Conservation (phyloP, 108 stramenopile species). For the Seminavis robusta region DNA sequence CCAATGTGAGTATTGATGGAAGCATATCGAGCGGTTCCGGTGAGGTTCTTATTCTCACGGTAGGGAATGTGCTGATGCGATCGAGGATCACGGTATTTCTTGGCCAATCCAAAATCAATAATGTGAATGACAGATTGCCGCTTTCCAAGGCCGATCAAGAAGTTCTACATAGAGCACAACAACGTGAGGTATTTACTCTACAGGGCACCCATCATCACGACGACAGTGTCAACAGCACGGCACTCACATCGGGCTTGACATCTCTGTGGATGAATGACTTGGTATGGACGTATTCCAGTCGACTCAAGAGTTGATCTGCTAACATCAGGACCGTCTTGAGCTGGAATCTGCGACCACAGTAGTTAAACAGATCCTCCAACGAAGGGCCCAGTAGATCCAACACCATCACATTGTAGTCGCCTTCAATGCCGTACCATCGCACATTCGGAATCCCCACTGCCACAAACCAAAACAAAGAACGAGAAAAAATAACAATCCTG, state of each 20-base stretch:
- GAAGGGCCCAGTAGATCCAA: constrained; percentile 97
- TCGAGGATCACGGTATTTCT: constrained; percentile 98
- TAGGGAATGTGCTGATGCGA: constrained; percentile 99
- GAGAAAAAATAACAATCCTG: no score
- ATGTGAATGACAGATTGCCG: constrained; percentile 97
- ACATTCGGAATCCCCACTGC: constrained; percentile 98
- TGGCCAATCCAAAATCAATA: constrained; percentile 99
- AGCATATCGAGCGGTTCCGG: constrained; percentile 99
- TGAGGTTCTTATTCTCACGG: constrained; percentile 99
- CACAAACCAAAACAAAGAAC: no score
- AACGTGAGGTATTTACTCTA: no score
- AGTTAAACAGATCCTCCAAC: constrained; percentile 99
- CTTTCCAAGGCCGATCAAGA: constrained; percentile 98
- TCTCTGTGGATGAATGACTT: constrained; percentile 99
- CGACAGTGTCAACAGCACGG: not conserved
- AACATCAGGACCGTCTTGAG: constrained; percentile 97
- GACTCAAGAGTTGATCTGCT: constrained; percentile 95
- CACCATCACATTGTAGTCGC: constrained; percentile 99
- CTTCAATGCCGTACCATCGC: constrained; percentile 99
- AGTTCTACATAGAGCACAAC: no score
- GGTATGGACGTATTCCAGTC: constrained; percentile 98
- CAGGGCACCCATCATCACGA: not conserved
- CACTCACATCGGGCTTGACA: constrained; percentile 91
- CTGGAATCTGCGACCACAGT: constrained; percentile 97
- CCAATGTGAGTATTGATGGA: constrained; percentile 99